Conservation (phyloP, 768 basidiomycete genomes). For the Suillus bovinus region DNA sequence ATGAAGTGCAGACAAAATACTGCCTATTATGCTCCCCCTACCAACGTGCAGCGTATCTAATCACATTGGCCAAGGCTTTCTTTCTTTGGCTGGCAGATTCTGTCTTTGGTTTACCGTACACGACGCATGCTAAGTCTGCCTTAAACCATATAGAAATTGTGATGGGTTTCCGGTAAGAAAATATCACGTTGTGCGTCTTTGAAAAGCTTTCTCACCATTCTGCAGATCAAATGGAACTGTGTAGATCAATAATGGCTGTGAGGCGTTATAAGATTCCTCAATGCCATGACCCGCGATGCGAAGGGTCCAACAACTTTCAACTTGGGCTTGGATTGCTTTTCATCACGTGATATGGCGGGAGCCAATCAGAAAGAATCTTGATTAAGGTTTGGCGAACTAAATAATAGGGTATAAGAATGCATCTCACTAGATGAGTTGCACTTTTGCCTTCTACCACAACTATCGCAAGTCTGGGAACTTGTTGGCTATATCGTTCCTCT, state of each 20-base stretch:
- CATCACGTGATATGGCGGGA: slow-evolving; percentile 13
- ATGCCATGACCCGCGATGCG: not conserved
- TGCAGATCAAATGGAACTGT: not conserved
- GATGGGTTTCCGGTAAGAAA: not conserved
- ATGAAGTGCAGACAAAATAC: slow-evolving; percentile 13
- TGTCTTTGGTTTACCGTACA: not conserved
- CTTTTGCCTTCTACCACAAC: slow-evolving; percentile 19
- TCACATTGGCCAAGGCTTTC: not conserved
- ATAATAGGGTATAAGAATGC: slow-evolving; percentile 7
- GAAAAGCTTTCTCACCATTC: not conserved
- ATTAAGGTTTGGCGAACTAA: slow-evolving; percentile 6
- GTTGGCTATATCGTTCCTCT: slow-evolving; percentile 3
- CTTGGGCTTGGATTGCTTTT: slow-evolving; percentile 7
- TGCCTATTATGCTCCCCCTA: not conserved
- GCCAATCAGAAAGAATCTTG: slow-evolving; percentile 9
- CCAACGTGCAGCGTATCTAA: not conserved
- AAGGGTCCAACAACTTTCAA: not conserved
- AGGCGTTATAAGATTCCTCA: not conserved
- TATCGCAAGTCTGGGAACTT: slow-evolving; percentile 13
- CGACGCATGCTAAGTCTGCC: not conserved
- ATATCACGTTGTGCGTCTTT: not conserved
- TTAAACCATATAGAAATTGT: not conserved
- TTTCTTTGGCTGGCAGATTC: not conserved
- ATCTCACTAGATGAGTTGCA: not conserved
- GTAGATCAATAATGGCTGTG: not conserved